Evolutionary conservation across 2,329 filamentous ascomycete species (phyloP).

Genomic region (Colletotrichum cereale): DNA sequence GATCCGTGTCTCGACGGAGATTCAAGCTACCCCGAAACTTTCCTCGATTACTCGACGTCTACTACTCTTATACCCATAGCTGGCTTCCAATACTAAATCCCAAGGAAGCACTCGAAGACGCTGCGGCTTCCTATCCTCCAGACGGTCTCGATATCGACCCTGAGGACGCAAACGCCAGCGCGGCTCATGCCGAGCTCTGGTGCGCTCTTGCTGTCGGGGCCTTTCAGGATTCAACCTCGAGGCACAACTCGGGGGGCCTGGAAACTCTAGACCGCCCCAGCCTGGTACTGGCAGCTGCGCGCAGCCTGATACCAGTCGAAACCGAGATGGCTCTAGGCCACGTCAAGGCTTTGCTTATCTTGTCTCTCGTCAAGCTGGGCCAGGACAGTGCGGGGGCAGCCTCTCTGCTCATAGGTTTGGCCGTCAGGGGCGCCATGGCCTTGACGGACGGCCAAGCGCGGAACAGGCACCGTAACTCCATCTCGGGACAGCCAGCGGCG

Average conservation of each 20-base stretch:
- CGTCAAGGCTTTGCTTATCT: slow-evolving; percentile 67
- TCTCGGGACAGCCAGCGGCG: slow-evolving; percentile 6
- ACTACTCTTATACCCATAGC: slow-evolving; percentile 80
- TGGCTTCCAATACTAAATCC: slow-evolving; percentile 80
- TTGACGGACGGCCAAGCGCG: slow-evolving; percentile 20
- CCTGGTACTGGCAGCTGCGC: slow-evolving; percentile 63
- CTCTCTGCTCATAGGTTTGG: slow-evolving; percentile 74
- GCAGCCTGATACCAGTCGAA: slow-evolving; percentile 61
- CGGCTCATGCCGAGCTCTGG: slow-evolving; percentile 71
- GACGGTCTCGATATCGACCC: slow-evolving; percentile 49
- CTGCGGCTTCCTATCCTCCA: slow-evolving; percentile 57
- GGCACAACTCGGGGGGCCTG: slow-evolving; percentile 29
- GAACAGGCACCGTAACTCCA: background rate
- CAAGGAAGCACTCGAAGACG: slow-evolving; percentile 70
- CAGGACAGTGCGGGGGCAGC: slow-evolving; percentile 68
- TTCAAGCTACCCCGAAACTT: slow-evolving; percentile 63
- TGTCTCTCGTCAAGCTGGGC: slow-evolving; percentile 74
- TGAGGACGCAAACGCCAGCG: slow-evolving; percentile 46
- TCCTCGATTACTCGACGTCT: slow-evolving; percentile 76
- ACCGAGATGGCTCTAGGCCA: slow-evolving; percentile 56
- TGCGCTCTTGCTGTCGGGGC: slow-evolving; percentile 69
- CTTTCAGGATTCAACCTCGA: slow-evolving; percentile 59
- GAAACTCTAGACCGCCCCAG: slow-evolving; percentile 47
- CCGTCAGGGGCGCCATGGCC: slow-evolving; percentile 56
- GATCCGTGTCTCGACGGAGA: slow-evolving; percentile 18